Conservation (phyloP, 371 early-diverging fungal genomes). For the Mucor lusitanicus region DNA sequence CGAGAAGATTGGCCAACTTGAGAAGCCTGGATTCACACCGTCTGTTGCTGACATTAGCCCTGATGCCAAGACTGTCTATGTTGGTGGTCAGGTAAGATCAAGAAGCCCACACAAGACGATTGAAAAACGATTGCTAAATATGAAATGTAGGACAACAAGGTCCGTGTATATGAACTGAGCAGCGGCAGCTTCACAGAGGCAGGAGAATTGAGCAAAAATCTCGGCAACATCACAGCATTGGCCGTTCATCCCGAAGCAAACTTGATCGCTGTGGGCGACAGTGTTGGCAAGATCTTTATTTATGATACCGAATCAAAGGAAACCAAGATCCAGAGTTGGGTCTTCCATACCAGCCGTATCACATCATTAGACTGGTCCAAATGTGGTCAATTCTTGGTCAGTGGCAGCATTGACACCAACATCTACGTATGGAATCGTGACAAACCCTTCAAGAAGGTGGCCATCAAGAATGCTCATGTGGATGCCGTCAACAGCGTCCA, state of each 20-base stretch:
- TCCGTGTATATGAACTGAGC: constrained; percentile 40
- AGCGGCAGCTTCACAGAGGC: constrained; percentile 15
- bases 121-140: neutral
- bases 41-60: constrained; percentile 62
- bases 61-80: constrained; percentile 57
- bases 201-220: constrained; percentile 51
- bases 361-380: constrained; percentile 79
- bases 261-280: constrained; percentile 83
- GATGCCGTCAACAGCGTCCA: constrained; percentile 76
- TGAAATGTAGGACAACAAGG: constrained; percentile 48
- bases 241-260: constrained; percentile 74
- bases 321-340: constrained; percentile 76
- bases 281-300: constrained; percentile 79
- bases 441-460: constrained; percentile 73
- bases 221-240: constrained; percentile 75
- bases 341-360: constrained; percentile 89
- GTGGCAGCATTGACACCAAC: constrained; percentile 87
- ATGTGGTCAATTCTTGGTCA: constrained; percentile 76
- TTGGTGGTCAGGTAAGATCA: constrained; percentile 67
- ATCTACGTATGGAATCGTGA: constrained; percentile 90
- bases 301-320: constrained; percentile 63
- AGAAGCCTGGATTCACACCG: constrained; percentile 48
- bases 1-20: constrained; percentile 29
- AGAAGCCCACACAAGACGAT: neutral
- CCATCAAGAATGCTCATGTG: constrained; percentile 83